Evolutionary conservation across 257 asterid species (phyloP).

Genomic region (Salvia splendens): DNA sequence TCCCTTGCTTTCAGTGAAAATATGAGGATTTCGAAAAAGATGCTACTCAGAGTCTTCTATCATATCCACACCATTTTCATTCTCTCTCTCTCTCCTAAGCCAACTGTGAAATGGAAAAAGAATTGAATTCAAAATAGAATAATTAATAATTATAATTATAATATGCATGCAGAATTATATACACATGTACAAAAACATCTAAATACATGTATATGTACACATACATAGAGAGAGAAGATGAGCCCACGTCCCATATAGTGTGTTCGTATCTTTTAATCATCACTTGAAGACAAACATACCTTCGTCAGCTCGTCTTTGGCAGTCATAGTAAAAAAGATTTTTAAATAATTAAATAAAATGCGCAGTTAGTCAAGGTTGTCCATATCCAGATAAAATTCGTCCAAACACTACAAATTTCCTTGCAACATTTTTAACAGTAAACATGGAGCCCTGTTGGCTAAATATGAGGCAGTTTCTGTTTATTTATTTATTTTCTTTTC

Average conservation of each 20-base stretch:
- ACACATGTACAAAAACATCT: neutral
- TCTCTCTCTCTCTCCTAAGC: constrained; percentile 19
- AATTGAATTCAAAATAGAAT: neutral
- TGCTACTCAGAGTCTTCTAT: constrained; percentile 44
- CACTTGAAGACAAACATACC: constrained; percentile 49
- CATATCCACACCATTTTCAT: constrained; percentile 31
- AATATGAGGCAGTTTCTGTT: neutral
- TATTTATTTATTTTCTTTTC: neutral
- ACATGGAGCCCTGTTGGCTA: constrained; percentile 45
- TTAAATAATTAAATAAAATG: neutral
- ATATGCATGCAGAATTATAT: constrained; percentile 15
- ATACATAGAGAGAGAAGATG: constrained; percentile 32
- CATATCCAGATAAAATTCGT: constrained; percentile 23
- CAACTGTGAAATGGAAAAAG: neutral
- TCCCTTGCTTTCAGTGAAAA: constrained; percentile 52
- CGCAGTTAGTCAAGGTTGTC: constrained; percentile 38
- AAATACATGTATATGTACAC: neutral
- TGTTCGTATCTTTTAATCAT: constrained; percentile 51
- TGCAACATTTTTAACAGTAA: constrained; percentile 35
- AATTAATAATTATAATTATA: neutral
- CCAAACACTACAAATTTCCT: constrained; percentile 27
- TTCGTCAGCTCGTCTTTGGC: constrained; percentile 53
- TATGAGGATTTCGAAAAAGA: constrained; percentile 46
- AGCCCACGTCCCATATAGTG: constrained; percentile 53
- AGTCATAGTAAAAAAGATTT: constrained; percentile 46